Conservation (phyloP, 306 rosid genomes). For the Castanospermum australe region DNA sequence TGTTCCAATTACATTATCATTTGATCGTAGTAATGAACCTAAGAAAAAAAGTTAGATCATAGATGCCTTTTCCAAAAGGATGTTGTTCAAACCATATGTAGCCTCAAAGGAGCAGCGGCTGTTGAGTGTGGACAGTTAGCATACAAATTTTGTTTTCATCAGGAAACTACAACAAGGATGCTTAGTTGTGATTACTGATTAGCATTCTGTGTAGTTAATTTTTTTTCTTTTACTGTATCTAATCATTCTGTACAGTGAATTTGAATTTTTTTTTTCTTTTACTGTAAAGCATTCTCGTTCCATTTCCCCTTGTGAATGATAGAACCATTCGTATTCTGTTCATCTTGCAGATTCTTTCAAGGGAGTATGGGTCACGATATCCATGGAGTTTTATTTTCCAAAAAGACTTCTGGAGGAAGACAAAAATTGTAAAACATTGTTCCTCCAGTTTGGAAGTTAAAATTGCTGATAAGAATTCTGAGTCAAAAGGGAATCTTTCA, state of each 20-base stretch:
- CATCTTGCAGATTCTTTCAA: conserved; percentile 73
- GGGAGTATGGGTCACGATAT: conserved; percentile 75
- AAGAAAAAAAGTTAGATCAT: neutral
- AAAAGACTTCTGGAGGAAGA: conserved; percentile 56
- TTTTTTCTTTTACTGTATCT: neutral
- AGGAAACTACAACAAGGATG: neutral
- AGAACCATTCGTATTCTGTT: neutral
- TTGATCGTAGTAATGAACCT: neutral
- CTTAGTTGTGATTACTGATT: neutral
- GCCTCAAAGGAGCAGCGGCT: neutral
- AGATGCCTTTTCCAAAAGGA: neutral
- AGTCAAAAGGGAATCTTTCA: conserved; percentile 30
- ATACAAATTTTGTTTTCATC: neutral
- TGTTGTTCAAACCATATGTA: neutral
- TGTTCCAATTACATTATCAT: neutral
- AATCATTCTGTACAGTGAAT: no score
- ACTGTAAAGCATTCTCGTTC: neutral
- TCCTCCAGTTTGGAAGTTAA: conserved; percentile 38
- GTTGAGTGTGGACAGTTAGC: neutral
- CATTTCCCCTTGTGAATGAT: neutral
- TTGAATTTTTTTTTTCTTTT: neutral
- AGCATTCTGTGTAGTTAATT: neutral
- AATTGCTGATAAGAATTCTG: conserved; percentile 27
- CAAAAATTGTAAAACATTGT: conserved; percentile 25
- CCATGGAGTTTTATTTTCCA: conserved; percentile 77